A percentile compares a stretch with the other conserved stretches of the same genome.
Evolutionary conservation across 2,329 filamentous ascomycete species (phyloP).

Genomic region (Hypoxylon sp.): DNA sequence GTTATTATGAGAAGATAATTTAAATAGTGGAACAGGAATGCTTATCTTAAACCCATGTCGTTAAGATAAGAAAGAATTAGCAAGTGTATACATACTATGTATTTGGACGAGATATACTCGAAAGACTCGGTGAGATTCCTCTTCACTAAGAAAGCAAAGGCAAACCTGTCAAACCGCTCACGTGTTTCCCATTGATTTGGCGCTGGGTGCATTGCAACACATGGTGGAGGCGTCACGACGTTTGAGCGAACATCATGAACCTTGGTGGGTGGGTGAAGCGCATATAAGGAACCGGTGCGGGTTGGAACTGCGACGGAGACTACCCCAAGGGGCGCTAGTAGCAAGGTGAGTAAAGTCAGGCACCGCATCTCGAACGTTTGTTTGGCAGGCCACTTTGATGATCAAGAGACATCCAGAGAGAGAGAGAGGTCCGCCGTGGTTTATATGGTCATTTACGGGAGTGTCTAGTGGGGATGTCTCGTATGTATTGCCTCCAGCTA

Average conservation of each 20-base stretch:
- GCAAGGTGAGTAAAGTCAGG: constrained; percentile 6
- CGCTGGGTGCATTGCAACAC: constrained; percentile 40
- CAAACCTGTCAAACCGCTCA: constrained; percentile 44
- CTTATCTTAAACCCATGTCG: not conserved
- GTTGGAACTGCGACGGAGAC: constrained; percentile 6
- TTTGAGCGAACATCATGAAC: not conserved
- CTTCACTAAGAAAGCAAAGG: constrained; percentile 45
- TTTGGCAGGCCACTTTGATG: not conserved
- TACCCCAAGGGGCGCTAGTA: constrained; percentile 24
- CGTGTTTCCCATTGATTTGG: constrained; percentile 43
- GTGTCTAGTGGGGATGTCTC: not conserved
- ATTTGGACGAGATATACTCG: constrained; percentile 43
- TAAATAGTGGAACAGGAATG: not conserved
- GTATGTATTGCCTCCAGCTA: not conserved
- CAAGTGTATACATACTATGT: constrained; percentile 37
- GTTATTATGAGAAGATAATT: not conserved
- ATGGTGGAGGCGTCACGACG: constrained; percentile 44
- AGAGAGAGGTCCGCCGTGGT: not conserved
- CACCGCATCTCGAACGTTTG: constrained; percentile 14
- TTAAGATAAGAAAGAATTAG: not conserved
- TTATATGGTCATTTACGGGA: not conserved
- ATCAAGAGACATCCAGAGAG: not conserved
- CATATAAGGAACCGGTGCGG: not conserved
- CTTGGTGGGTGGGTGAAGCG: not conserved
- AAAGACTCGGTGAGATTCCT: constrained; percentile 49